These are phyloP conservation scores for Turnera subulata DNA, from an alignment of 345 rosid species.

Conservation along the genomic window DNA sequence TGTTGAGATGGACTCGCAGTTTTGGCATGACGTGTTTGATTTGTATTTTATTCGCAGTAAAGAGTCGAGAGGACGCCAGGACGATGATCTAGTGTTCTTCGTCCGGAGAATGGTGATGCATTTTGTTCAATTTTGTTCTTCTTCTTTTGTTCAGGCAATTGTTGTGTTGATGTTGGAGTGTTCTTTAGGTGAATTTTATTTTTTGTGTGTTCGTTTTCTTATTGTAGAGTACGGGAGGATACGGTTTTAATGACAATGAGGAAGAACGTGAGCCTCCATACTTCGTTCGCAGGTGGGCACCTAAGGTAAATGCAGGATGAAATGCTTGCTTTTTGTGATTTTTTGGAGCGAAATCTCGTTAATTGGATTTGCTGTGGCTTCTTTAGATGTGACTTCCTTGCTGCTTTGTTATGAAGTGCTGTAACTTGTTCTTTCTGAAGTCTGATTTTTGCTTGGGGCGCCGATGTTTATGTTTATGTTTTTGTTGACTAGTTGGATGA, in stretches of 20 bases:
- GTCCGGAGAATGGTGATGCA: constrained; percentile 63
- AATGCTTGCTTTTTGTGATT: background rate
- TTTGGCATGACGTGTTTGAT: constrained; percentile 89
- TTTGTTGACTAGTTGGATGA: constrained; percentile 62
- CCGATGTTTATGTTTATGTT: background rate
- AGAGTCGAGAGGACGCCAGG: constrained; percentile 75
- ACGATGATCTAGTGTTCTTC: constrained; percentile 86
- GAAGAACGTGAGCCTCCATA: constrained; percentile 54
- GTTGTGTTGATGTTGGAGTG: constrained; percentile 1
- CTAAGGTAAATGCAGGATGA: constrained; percentile 63
- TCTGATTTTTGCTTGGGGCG: no score
- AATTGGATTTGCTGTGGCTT: background rate
- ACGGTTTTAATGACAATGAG: constrained; percentile 48
- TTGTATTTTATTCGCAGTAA: constrained; percentile 72
- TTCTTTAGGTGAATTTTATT: background rate
- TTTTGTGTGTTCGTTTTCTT: constrained; percentile 15
- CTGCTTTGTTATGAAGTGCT: background rate
- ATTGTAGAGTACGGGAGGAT: constrained; percentile 50
- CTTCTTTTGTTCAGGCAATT: no score
- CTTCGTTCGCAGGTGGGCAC: constrained; percentile 99
- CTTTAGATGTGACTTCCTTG: background rate
- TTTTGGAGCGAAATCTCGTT: background rate
- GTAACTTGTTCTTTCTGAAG: no score
- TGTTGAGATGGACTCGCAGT: constrained; percentile 69
- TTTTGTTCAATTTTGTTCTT: constrained; percentile 1